Evolutionary conservation across 1,284 basidiomycete genomes (phyloP).

Genomic region (Fomitiporia mediterranea): DNA sequence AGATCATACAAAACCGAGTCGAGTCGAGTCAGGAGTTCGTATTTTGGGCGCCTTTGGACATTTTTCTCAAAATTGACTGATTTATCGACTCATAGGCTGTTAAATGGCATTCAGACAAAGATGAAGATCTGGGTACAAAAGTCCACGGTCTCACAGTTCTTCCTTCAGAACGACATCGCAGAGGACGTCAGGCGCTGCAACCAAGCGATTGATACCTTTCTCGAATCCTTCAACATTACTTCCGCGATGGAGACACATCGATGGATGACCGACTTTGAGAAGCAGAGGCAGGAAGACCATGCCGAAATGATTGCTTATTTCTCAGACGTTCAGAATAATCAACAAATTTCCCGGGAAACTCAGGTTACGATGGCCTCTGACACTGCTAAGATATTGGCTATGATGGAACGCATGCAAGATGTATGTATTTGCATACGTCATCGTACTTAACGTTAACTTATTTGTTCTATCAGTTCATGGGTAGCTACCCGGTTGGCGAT

Average conservation of each 20-base stretch:
- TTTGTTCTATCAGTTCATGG: slow-evolving; percentile 29
- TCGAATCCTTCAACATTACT: slow-evolving; percentile 41
- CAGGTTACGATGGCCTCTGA: too few species aligned
- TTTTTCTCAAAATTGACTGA: too few species aligned
- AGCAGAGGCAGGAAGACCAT: slow-evolving; percentile 37
- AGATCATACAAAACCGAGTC: slow-evolving; percentile 27
- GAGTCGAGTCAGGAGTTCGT: slow-evolving; percentile 29
- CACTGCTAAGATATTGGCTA: slow-evolving; percentile 37
- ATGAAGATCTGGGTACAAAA: slow-evolving; percentile 40
- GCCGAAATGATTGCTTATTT: slow-evolving; percentile 38
- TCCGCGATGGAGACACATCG: slow-evolving; percentile 40
- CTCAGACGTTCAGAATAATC: slow-evolving; percentile 38
- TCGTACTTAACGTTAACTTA: not conserved
- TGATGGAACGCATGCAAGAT: slow-evolving; percentile 43
- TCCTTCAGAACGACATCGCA: slow-evolving; percentile 40
- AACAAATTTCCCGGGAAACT: slow-evolving; percentile 32
- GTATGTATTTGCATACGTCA: slow-evolving; percentile 26
- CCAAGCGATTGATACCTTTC: slow-evolving; percentile 36
- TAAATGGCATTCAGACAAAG: slow-evolving; percentile 33
- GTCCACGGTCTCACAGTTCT: slow-evolving; percentile 36
- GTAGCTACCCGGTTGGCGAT: slow-evolving; percentile 32
- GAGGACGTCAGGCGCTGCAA: slow-evolving; percentile 41
- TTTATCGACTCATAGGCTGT: slow-evolving; percentile 29
- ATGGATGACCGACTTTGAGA: slow-evolving; percentile 42
- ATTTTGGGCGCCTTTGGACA: not conserved